Base-by-base conservation (phyloP, 306 rosid species). In the Boehmeria nivea region DNA sequence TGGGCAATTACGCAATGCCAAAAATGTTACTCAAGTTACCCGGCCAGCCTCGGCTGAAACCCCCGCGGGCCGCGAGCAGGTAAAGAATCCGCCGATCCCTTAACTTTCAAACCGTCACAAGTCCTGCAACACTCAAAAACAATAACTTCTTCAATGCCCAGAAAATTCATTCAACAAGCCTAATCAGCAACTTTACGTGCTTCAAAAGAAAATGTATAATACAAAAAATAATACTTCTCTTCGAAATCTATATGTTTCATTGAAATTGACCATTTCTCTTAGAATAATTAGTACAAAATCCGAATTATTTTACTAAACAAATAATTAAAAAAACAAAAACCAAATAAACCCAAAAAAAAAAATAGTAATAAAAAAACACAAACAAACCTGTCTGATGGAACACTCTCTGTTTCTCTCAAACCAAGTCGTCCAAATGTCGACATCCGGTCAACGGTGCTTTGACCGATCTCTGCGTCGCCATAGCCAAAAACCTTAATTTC, bases 21-120 rank as follows among this genome's bases (percentile, higher is more conserved):
- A 9, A 46, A 33, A 34, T 69, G 14, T 51, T 15, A 14, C 23
- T 50, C 43, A 40, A 36, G 20, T 24, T 43, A 58, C 27, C 58
- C 43, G 56, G 54, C 54, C 47, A 53, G 57, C 74, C 79, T 61
- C 20, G 70, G 61, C 42, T 57, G 38, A 63, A 59, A 73, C 3
- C 44, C 55, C 18, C n/a, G n/a, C n/a, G 79, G 66, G 43, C 62
- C 16, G 25, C 39, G 39, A 51, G 38, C n/a, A 16, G 40, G 40
- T 7, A 31, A 43, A 22, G 52, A 18, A 54, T 17, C 17, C 9
- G 45, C 40, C 36, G 60, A 58, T 61, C 31, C 56, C 31, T 31
- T 13, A 15, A 24, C 42, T 40, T 66, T 59, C 38, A 14, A 22
- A 73, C 54, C 64, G 51, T 28, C 33, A 48, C 22, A 2, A 26